Percentiles rank a stretch among this genome's conserved stretches.
These are phyloP conservation scores for Selenicereus undatus DNA, from an alignment of 148 eudicot species.

Conservation along the genomic window DNA sequence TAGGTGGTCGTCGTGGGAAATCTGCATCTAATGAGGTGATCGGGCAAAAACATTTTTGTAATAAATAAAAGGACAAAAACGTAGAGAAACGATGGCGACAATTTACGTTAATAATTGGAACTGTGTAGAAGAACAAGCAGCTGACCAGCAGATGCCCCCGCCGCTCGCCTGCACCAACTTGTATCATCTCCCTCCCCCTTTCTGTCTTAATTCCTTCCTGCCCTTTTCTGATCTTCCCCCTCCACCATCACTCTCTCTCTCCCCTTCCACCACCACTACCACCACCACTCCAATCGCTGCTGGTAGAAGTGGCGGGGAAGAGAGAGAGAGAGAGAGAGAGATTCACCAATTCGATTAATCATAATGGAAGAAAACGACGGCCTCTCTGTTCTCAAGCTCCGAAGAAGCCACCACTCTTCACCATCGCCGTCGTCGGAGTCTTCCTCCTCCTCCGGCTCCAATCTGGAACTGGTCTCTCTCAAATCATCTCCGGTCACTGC, in stretches of 20 bases:
- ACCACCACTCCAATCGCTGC: neutral
- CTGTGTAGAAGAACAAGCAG: neutral
- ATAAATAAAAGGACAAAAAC: neutral
- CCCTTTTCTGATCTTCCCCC: constrained; percentile 9
- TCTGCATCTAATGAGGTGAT: no score
- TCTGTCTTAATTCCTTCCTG: neutral
- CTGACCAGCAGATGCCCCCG: neutral
- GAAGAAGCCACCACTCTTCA: constrained; percentile 10
- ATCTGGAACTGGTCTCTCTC: constrained; percentile 46
- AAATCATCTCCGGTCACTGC: constrained; percentile 18
- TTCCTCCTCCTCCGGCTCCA: constrained; percentile 18
- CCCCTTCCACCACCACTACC: neutral
- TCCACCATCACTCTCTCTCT: constrained; percentile 5
- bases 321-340: no score
- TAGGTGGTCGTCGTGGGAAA: no score
- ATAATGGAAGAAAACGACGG: neutral
- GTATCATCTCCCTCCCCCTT: neutral
- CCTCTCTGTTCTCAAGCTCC: neutral
- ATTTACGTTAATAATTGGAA: constrained; percentile 16
- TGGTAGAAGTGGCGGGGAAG: neutral
- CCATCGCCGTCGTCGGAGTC: constrained; percentile 19
- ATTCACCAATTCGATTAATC: no score
- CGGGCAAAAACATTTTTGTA: no score
- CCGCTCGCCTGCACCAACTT: neutral
- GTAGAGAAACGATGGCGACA: neutral